A percentile compares a stretch with the other conserved stretches of the same genome.
Evolutionary conservation across 1,284 basidiomycete genomes (phyloP).

Genomic region (Ceratobasidium sp.): DNA sequence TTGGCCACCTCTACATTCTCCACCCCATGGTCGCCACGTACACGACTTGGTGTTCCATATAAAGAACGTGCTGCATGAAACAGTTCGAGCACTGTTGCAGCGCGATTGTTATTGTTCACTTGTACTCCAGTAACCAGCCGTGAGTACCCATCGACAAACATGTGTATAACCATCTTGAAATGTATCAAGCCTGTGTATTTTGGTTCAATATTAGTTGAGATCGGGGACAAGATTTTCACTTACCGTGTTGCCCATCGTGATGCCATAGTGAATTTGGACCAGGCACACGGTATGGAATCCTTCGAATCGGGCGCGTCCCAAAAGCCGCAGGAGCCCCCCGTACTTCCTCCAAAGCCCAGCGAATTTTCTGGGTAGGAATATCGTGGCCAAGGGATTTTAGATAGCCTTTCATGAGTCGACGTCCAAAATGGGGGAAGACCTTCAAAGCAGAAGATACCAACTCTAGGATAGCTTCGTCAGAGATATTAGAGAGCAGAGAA

Average conservation of each 20-base stretch:
- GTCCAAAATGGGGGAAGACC: neutral
- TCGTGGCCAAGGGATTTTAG: neutral
- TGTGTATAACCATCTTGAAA: slow-evolving; percentile 51
- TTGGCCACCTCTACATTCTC: slow-evolving; percentile 54
- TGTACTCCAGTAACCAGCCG: slow-evolving; percentile 47
- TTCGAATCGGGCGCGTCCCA: slow-evolving; percentile 49
- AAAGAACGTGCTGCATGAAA: slow-evolving; percentile 52
- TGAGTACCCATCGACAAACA: slow-evolving; percentile 45
- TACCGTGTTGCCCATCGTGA: slow-evolving; percentile 56
- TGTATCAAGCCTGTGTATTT: slow-evolving; percentile 49
- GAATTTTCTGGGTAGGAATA: neutral
- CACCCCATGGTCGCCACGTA: slow-evolving; percentile 57
- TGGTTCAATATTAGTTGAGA: neutral
- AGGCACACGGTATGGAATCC: slow-evolving; percentile 52
- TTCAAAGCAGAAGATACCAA: neutral
- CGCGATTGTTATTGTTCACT: slow-evolving; percentile 52
- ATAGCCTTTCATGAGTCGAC: neutral
- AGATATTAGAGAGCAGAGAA: neutral
- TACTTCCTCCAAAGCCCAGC: neutral
- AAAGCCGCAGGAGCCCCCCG: slow-evolving; percentile 47
- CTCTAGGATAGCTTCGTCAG: neutral
- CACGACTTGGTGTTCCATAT: slow-evolving; percentile 54
- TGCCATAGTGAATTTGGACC: slow-evolving; percentile 56
- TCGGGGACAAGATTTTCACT: slow-evolving; percentile 7
- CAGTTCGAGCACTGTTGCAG: slow-evolving; percentile 51